Conservation (phyloP, 306 rosid genomes). For the Acacia melanoxylon region DNA sequence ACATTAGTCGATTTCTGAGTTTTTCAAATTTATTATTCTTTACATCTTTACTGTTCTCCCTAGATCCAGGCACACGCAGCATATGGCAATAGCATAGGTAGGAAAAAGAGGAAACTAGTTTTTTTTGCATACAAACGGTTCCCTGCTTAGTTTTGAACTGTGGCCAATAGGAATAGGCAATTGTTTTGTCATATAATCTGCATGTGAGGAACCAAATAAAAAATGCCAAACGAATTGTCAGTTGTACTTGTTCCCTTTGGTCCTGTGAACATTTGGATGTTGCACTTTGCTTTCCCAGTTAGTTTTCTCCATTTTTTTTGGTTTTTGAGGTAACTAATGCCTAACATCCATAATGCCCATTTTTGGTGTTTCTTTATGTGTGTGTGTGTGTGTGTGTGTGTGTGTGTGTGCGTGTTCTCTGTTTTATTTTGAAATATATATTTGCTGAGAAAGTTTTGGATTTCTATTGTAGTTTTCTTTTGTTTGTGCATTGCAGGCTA, state of each 20-base stretch:
- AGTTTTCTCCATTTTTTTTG: not conserved
- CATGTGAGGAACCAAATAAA: not conserved
- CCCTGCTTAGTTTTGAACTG: not conserved
- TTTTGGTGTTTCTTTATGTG: not conserved
- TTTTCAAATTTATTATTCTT: not conserved
- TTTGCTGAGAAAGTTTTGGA: not conserved
- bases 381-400: no score
- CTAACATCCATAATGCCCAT: not conserved
- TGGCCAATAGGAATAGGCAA: not conserved
- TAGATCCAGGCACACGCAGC: not conserved
- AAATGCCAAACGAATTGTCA: not conserved
- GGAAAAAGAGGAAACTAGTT: not conserved
- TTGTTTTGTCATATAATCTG: slow-evolving; percentile 3
- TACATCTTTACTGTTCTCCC: slow-evolving; percentile 12
- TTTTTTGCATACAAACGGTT: not conserved
- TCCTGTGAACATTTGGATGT: not conserved
- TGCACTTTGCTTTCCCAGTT: not conserved
- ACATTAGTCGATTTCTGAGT: not conserved
- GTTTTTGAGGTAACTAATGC: not conserved
- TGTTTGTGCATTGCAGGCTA: not conserved
- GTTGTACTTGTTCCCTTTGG: not conserved
- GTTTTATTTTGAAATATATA: not conserved
- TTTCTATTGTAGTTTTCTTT: not conserved
- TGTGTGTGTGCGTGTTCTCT: not conserved
- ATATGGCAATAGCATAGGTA: not conserved